Conservation (phyloP, 768 basidiomycete species). For the Scleroderma citrinum region DNA sequence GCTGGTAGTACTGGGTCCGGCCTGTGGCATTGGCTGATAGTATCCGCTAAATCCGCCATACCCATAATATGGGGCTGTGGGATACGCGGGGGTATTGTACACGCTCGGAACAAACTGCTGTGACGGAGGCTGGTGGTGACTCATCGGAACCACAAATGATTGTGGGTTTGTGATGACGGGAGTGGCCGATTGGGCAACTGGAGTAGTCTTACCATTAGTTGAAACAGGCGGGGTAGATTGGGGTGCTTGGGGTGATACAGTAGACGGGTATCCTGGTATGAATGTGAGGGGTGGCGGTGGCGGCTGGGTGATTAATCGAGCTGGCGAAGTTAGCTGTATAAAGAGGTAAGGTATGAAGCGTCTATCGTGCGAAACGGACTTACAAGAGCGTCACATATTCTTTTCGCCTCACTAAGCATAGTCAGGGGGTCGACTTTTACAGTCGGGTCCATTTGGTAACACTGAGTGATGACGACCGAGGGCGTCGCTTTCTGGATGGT, state of each 20-base stretch:
- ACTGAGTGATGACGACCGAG: constrained; percentile 71
- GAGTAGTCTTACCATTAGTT: constrained; percentile 27
- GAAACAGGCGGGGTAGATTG: constrained; percentile 33
- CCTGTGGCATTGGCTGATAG: constrained; percentile 23
- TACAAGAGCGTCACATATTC: constrained; percentile 72
- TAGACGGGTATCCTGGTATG: constrained; percentile 34
- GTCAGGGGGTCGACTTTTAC: constrained; percentile 66
- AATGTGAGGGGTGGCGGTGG: constrained; percentile 54
- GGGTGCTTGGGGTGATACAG: constrained; percentile 27
- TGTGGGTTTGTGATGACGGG: constrained; percentile 64
- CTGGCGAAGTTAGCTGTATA: constrained; percentile 64
- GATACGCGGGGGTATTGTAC: constrained; percentile 39
- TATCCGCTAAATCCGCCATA: constrained; percentile 37
- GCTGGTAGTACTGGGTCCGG: constrained; percentile 22
- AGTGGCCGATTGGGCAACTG: constrained; percentile 31
- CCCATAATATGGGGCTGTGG: constrained; percentile 59
- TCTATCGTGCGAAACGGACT: neutral
- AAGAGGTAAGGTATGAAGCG: constrained; percentile 9
- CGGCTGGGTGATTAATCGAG: constrained; percentile 59
- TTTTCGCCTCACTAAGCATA: constrained; percentile 73
- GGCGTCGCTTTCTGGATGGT: constrained; percentile 46
- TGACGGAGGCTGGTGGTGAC: constrained; percentile 43
- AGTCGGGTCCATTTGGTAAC: constrained; percentile 67
- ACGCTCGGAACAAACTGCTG: constrained; percentile 38
- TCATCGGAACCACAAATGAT: constrained; percentile 67